Conservation (phyloP, 2,329 filamentous ascomycete genomes). For the Daldinia sp. region DNA sequence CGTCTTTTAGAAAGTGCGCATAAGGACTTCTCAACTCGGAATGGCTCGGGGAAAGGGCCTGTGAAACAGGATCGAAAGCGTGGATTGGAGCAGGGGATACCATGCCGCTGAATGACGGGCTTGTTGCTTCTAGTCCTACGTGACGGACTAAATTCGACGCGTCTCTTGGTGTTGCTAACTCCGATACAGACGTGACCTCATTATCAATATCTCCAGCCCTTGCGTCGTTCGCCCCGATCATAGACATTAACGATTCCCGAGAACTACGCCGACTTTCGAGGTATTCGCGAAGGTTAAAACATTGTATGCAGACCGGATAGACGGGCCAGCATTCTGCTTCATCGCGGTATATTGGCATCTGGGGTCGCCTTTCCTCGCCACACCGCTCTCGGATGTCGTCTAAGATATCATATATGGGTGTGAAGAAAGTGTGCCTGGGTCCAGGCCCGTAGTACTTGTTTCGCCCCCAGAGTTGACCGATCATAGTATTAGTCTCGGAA, state of each 20-base stretch:
- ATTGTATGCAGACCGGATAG: slow-evolving; percentile 57
- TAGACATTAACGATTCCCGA: slow-evolving; percentile 57
- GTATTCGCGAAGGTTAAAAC: slow-evolving; percentile 58
- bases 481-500: slow-evolving; percentile 53
- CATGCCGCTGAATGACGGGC: slow-evolving; percentile 51
- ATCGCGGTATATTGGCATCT: slow-evolving; percentile 57
- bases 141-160: slow-evolving; percentile 50
- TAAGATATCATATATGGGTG: slow-evolving; percentile 59
- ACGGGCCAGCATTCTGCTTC: slow-evolving; percentile 57
- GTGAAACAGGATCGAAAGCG: slow-evolving; percentile 44
- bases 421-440: slow-evolving; percentile 58
- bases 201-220: slow-evolving; percentile 53
- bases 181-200: slow-evolving; percentile 57
- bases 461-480: slow-evolving; percentile 60
- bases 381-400: slow-evolving; percentile 62
- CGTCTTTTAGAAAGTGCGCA: slow-evolving; percentile 53
- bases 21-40: slow-evolving; percentile 56
- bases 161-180: slow-evolving; percentile 58
- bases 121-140: slow-evolving; percentile 53
- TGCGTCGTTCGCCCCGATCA: slow-evolving; percentile 52
- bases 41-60: slow-evolving; percentile 50
- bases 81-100: slow-evolving; percentile 48
- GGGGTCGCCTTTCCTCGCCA: slow-evolving; percentile 55
- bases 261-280: slow-evolving; percentile 59
- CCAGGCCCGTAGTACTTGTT: slow-evolving; percentile 59